Conservation (phyloP, 164 flowering plant species). For the Umbilicus rupestris region DNA sequence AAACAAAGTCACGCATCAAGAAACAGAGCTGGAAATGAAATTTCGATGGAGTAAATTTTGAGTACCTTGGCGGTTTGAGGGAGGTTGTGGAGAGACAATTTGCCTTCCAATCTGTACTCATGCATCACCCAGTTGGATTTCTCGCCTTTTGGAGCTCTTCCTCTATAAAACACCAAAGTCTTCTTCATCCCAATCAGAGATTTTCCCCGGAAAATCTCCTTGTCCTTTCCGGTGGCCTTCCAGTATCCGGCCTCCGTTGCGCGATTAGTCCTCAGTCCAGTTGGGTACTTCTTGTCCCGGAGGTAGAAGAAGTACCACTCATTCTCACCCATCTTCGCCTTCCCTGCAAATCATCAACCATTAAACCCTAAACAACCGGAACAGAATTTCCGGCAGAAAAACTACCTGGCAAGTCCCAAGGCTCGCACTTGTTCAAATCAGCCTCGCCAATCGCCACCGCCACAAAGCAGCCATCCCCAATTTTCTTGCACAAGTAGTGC, state of each 20-base stretch:
- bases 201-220: constrained; percentile 32
- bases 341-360: constrained; percentile 22
- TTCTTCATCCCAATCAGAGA: constrained; percentile 47
- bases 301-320: constrained; percentile 51
- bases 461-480: constrained; percentile 21
- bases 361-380: neutral
- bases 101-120: constrained; percentile 42
- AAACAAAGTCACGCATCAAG: no score
- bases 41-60: no score
- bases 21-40: no score
- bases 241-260: constrained; percentile 48
- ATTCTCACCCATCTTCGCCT: constrained; percentile 48
- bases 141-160: constrained; percentile 44
- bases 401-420: constrained; percentile 57
- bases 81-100: constrained; percentile 21
- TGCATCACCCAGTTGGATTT: constrained; percentile 59
- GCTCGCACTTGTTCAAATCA: constrained; percentile 52
- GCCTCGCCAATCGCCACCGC: constrained; percentile 36
- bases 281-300: constrained; percentile 46
- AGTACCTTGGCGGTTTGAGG: constrained; percentile 30
- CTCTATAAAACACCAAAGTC: constrained; percentile 50
- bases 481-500: constrained; percentile 34
- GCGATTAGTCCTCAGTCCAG: constrained; percentile 42
- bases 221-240: constrained; percentile 60
- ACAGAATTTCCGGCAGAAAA: neutral